Base-by-base conservation (phyloP, 179 eudicot species). In the Corrigiola litoralis region DNA sequence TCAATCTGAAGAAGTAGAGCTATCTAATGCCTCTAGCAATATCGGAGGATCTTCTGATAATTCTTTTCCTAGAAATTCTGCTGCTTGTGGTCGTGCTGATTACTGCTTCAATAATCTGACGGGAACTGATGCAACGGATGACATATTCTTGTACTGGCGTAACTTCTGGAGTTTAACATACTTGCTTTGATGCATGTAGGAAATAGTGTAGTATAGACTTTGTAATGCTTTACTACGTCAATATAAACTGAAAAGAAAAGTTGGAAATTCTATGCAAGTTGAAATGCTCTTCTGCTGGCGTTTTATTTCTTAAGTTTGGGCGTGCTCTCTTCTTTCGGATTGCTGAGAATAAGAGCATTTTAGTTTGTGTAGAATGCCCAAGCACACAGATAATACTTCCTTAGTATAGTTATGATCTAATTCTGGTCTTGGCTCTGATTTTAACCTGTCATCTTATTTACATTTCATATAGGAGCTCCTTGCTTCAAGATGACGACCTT, bases 91-190 rank as follows among this genome's bases (percentile, higher is more conserved):
- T 31, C 55, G 68, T 32, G 63, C 79, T 20, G 88, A 82, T 50
- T 69, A 61, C 65, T 76, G 78, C 40, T 75, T 75, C 65, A 58
- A 75, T 51, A 70, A 79, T 51, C 67, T 79, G 4, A 70, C 62
- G 65, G 63, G 62, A 44, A 60, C 65, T 40, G 79, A 82, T 60
- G 70, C 80, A 29, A 76, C 73, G 64, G 87, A 82, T 74, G 96
- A 84, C 74, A 77, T 79, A 53, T 84, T 82, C 83, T 63, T 84
- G 89, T 86, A 85, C 78, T 71, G 61, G 59, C 66, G 28, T 77
- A 71, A 77, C 76, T 68, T 78, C 69, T 78, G 68, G 65, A 20
- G 59, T 61, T 71, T 77, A 51, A 49, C 66, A 63, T 75, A 59
- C 73, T 72, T 77, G 42, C 52, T 66, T 73, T 68, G n/a, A 57